phyloP scores from a whole-genome alignment of 2,329 filamentous ascomycete genomes.

The Coniochaeta ligniaria region DNA sequence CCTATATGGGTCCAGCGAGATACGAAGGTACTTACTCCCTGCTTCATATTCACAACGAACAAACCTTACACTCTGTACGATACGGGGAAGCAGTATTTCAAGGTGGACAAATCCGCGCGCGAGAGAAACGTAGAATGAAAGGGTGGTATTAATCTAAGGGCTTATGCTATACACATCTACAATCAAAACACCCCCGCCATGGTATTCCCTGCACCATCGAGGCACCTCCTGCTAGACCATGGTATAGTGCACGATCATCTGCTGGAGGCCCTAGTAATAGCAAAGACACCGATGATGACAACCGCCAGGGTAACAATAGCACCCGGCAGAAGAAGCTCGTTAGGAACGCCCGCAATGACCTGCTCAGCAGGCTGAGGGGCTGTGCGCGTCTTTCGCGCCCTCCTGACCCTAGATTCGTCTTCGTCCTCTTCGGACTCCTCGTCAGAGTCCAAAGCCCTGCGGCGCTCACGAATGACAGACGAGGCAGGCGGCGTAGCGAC shows the following conservation, averaged over 20 bases:
- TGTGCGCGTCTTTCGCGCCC: constrained; percentile 31
- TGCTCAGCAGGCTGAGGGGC: constrained; percentile 46
- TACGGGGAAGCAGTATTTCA: no score
- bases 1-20: neutral
- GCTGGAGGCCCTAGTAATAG: constrained; percentile 64
- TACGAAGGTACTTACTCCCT: no score
- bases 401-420: constrained; percentile 36
- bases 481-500: constrained; percentile 41
- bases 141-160: constrained; percentile 9
- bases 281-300: constrained; percentile 89
- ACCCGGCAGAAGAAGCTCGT: constrained; percentile 86
- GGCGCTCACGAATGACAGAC: constrained; percentile 42
- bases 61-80: no score
- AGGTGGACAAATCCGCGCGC: no score
- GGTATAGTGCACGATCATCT: constrained; percentile 25
- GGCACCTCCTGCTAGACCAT: neutral
- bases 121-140: no score
- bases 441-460: constrained; percentile 33
- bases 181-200: constrained; percentile 3
- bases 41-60: no score
- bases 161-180: constrained; percentile 12
- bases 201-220: neutral
- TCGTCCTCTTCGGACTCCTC: constrained; percentile 47
- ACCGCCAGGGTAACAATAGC: constrained; percentile 93
- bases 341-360: constrained; percentile 84